These are phyloP conservation scores for Nannochloropsis granulata DNA, from an alignment of 108 stramenopile genomes.

Conservation along the genomic window DNA sequence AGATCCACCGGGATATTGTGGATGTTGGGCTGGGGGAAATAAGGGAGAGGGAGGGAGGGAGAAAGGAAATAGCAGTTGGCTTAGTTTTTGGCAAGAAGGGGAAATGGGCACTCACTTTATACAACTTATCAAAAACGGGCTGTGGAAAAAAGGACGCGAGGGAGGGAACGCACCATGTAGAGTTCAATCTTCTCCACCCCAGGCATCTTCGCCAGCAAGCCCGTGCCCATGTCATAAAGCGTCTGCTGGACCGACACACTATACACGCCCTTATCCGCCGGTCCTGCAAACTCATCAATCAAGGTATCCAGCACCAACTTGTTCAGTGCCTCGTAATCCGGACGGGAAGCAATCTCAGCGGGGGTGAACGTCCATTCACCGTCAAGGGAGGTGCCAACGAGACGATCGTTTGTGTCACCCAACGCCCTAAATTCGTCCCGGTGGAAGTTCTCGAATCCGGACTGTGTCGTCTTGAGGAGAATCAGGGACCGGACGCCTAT, in stretches of 20 bases:
- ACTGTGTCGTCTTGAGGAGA: constrained; percentile 42
- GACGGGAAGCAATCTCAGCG: background rate
- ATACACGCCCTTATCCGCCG: constrained; percentile 32
- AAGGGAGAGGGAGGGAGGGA: background rate
- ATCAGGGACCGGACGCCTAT: constrained; percentile 3
- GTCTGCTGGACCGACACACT: constrained; percentile 41
- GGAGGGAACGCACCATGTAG: constrained; percentile 9
- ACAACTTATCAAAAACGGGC: background rate
- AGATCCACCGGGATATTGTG: constrained; percentile 39
- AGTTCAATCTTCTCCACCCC: constrained; percentile 22
- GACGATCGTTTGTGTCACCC: constrained; percentile 32
- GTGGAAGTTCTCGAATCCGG: constrained; percentile 35
- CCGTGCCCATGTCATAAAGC: constrained; percentile 39
- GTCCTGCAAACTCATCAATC: constrained; percentile 35
- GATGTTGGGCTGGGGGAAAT: constrained; percentile 25
- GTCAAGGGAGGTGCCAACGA: constrained; percentile 31
- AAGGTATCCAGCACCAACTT: constrained; percentile 18
- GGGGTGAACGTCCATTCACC: constrained; percentile 28
- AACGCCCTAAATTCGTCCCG: constrained; percentile 33
- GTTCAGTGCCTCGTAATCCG: background rate
- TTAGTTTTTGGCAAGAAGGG: too few species aligned
- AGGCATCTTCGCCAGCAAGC: constrained; percentile 15
- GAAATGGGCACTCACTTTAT: too few species aligned
- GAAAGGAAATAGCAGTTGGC: background rate
- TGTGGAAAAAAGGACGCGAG: background rate